phyloP scores from a whole-genome alignment of 2,329 filamentous ascomycete species.

The Verticillium klebahnii region DNA sequence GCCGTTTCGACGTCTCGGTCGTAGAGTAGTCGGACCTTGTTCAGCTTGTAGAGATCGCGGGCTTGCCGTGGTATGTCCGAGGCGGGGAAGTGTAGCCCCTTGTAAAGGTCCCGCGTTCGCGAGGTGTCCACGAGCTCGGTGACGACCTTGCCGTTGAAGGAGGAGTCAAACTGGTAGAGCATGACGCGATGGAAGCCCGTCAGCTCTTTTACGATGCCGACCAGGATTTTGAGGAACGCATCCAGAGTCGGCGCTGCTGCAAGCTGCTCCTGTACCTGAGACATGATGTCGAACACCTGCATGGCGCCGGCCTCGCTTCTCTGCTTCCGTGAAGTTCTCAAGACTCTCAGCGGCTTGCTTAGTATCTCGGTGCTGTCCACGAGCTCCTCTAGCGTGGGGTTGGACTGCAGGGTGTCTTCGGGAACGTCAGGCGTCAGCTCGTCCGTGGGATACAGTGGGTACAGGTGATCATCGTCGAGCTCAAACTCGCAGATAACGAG shows the following conservation, averaged over 20 bases:
- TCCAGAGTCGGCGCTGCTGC: conserved; percentile 67
- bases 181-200: conserved; percentile 90
- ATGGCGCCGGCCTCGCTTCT: conserved; percentile 77
- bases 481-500: conserved; percentile 87
- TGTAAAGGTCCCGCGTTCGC: conserved; percentile 77
- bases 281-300: conserved; percentile 89
- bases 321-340: conserved; percentile 70
- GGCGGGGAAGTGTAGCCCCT: conserved; percentile 83
- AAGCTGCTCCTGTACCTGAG: conserved; percentile 85
- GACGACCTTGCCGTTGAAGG: conserved; percentile 81
- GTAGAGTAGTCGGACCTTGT: conserved; percentile 84
- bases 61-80: conserved; percentile 83
- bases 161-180: conserved; percentile 84
- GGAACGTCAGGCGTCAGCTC: conserved; percentile 58
- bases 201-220: conserved; percentile 82
- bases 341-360: conserved; percentile 72
- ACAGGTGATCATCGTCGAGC: conserved; percentile 67
- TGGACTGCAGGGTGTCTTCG: conserved; percentile 68
- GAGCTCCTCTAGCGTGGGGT: conserved; percentile 70
- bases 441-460: conserved; percentile 61
- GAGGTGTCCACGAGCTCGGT: conserved; percentile 80
- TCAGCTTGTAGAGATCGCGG: conserved; percentile 83
- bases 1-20: conserved; percentile 78
- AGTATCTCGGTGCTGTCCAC: conserved; percentile 69
- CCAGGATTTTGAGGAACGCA: conserved; percentile 71